Evolutionary conservation across 768 basidiomycete genomes (phyloP).

Genomic region (Lactarius pseudohatsudake): DNA sequence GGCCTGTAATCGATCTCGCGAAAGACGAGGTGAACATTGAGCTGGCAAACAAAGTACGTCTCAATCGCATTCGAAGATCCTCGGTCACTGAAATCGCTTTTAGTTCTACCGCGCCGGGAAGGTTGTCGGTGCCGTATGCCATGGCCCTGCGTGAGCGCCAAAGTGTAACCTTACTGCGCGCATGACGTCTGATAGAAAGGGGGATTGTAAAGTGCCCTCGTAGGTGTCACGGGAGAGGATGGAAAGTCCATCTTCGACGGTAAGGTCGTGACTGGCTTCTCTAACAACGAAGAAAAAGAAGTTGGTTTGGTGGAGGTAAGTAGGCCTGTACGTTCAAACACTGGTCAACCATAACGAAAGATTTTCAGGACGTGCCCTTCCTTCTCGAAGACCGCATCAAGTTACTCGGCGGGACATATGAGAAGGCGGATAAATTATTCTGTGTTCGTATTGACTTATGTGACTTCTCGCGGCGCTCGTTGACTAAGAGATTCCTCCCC

Average conservation of each 20-base stretch:
- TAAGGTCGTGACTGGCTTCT: constrained; percentile 61
- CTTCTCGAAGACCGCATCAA: constrained; percentile 64
- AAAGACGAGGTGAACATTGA: constrained; percentile 53
- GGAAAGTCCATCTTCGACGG: constrained; percentile 68
- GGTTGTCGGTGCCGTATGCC: constrained; percentile 72
- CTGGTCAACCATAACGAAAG: not conserved
- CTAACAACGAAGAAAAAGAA: constrained; percentile 64
- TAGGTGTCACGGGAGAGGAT: constrained; percentile 50
- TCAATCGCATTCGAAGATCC: not conserved
- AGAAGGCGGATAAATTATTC: constrained; percentile 58
- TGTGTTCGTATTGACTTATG: constrained; percentile 42
- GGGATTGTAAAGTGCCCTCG: constrained; percentile 47
- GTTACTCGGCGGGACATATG: constrained; percentile 63
- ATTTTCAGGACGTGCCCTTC: constrained; percentile 60
- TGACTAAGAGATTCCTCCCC: not conserved
- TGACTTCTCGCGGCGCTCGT: not conserved
- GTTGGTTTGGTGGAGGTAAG: constrained; percentile 46
- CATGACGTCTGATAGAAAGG: not conserved
- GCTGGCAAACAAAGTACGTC: constrained; percentile 52
- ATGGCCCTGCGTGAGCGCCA: constrained; percentile 66
- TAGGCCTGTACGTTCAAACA: not conserved
- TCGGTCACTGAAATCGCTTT: constrained; percentile 8
- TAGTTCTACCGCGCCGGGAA: constrained; percentile 71
- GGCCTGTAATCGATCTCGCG: constrained; percentile 72
- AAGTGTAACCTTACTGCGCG: not conserved